Evolutionary conservation across 495 filamentous ascomycete genomes (phyloP).

Genomic region (Bryoglossum gracile): DNA sequence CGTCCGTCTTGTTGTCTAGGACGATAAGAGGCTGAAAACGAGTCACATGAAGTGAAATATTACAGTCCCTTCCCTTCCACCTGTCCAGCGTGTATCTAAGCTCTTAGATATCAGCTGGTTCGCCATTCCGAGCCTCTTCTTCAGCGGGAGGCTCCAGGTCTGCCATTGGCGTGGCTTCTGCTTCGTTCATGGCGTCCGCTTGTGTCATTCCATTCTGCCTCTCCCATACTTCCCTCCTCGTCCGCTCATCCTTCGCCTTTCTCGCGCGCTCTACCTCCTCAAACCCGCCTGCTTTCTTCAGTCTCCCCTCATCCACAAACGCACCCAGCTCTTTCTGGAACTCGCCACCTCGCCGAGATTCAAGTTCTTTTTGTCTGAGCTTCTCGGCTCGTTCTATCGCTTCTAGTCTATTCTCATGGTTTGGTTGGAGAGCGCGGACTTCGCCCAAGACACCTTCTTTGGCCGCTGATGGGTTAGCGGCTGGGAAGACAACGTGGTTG

Average conservation of each 20-base stretch:
- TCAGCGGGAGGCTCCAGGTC: background rate
- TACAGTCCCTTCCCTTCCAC: too few species aligned
- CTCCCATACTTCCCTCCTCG: conserved; percentile 80
- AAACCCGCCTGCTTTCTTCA: conserved; percentile 93
- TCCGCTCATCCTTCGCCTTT: conserved; percentile 79
- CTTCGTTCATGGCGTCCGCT: conserved; percentile 17
- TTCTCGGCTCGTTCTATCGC: conserved; percentile 95
- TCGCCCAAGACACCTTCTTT: conserved; percentile 90
- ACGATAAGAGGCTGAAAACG: too few species aligned
- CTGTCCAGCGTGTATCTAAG: too few species aligned
- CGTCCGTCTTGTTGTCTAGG: too few species aligned
- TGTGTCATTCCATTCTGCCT: conserved; percentile 45
- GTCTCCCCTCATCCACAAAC: conserved; percentile 84
- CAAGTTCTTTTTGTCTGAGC: conserved; percentile 77
- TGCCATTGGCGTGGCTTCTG: background rate
- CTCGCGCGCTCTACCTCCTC: conserved; percentile 88
- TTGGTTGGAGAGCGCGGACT: conserved; percentile 88
- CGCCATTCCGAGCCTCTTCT: background rate
- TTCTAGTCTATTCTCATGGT: conserved; percentile 86
- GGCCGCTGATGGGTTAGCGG: conserved; percentile 66
- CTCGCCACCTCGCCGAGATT: conserved; percentile 64
- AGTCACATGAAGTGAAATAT: too few species aligned
- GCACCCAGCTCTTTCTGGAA: conserved; percentile 81
- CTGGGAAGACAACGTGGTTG: conserved; percentile 50
- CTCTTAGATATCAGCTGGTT: background rate